Conservation (phyloP, 805 yeast genomes). For the Candida wancherniae region DNA sequence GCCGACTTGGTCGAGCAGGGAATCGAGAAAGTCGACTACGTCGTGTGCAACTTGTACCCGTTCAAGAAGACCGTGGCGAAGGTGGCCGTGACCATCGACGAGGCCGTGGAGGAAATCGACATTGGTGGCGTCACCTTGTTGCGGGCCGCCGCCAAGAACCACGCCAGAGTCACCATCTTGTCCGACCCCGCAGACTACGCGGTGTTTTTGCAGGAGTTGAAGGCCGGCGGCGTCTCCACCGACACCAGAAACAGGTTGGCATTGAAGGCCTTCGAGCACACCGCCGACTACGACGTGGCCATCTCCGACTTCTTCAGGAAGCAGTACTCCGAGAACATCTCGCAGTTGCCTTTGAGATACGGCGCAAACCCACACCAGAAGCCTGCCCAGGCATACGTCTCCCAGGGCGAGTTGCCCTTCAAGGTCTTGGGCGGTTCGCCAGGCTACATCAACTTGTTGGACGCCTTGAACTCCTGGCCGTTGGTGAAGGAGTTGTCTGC, state of each 20-base stretch:
- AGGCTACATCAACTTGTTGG: conserved; percentile 94
- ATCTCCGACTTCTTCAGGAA: conserved; percentile 97
- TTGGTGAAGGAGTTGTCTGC: conserved; percentile 95
- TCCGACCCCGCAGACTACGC: conserved; percentile 95
- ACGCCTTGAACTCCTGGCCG: conserved; percentile 98
- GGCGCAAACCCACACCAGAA: conserved; percentile 99
- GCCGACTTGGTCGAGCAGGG: conserved; percentile 82
- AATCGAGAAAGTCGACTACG: conserved; percentile 93
- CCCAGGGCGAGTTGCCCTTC: conserved; percentile 86
- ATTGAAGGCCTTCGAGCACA: conserved; percentile 95
- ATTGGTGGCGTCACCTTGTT: conserved; percentile 95
- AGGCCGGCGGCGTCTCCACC: conserved; percentile 63
- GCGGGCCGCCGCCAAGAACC: conserved; percentile 99
- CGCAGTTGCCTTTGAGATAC: conserved; percentile 92
- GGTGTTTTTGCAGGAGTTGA: conserved; percentile 75
- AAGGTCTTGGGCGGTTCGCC: conserved; percentile 93
- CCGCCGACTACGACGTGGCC: conserved; percentile 95
- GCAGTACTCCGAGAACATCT: conserved; percentile 83
- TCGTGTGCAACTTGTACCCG: conserved; percentile 96
- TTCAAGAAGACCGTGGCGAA: conserved; percentile 96
- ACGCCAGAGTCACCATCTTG: conserved; percentile 89
- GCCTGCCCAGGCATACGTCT: conserved; percentile 95
- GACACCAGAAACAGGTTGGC: conserved; percentile 81
- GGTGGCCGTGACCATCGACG: conserved; percentile 90
- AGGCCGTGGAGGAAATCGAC: conserved; percentile 98